Conservation (phyloP, 305 asterid genomes). For the Fraxinus greggii region DNA sequence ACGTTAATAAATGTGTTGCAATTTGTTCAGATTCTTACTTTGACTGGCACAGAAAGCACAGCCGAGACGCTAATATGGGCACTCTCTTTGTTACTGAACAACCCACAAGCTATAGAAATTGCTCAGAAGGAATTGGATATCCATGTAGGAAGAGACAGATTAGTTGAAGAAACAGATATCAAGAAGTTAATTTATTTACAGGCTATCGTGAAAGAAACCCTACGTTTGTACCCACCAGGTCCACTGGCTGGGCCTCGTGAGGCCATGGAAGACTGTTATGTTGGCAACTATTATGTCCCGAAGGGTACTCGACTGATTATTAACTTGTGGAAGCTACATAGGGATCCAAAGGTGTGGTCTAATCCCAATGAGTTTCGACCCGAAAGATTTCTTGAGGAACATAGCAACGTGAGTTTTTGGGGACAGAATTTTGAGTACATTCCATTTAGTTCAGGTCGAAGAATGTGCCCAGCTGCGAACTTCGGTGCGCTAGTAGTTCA, state of each 20-base stretch:
- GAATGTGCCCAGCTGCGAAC: constrained; percentile 41
- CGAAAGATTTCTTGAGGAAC: constrained; percentile 34
- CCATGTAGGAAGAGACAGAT: constrained; percentile 29
- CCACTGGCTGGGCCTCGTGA: constrained; percentile 42
- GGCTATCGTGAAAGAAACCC: constrained; percentile 43
- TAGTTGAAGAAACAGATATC: constrained; percentile 47
- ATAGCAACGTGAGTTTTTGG: constrained; percentile 6
- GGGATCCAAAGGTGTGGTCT: constrained; percentile 37
- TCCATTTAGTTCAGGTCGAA: constrained; percentile 40
- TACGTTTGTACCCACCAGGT: constrained; percentile 47
- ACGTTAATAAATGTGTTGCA: background rate
- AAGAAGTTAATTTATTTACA: constrained; percentile 36
- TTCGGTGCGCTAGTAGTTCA: constrained; percentile 34
- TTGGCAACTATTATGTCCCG: constrained; percentile 21
- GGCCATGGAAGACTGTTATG: constrained; percentile 33
- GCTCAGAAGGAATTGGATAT: constrained; percentile 39
- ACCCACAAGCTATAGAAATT: constrained; percentile 15
- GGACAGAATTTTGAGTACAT: constrained; percentile 36
- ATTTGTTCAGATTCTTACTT: constrained; percentile 30
- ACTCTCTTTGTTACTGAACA: constrained; percentile 41
- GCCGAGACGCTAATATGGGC: constrained; percentile 43
- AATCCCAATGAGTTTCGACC: constrained; percentile 40
- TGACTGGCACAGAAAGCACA: constrained; percentile 47
- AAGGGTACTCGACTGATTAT: constrained; percentile 39
- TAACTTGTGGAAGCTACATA: constrained; percentile 43